Conservation (phyloP, 495 filamentous ascomycete species). For the Penicillium steckii region DNA sequence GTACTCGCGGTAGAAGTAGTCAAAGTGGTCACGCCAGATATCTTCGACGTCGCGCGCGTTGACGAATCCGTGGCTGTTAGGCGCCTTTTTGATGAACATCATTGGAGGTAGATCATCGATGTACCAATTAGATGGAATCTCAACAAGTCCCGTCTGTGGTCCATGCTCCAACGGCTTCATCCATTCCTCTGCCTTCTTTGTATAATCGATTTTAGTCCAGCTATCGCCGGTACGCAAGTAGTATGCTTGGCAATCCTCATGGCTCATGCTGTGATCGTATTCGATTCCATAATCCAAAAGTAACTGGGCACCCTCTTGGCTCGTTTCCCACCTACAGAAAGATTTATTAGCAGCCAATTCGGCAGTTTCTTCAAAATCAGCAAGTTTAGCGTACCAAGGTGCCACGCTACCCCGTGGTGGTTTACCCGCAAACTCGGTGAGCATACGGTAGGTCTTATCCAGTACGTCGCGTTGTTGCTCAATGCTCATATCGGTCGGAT, state of each 20-base stretch:
- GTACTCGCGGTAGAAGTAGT: constrained; percentile 66
- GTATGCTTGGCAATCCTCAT: constrained; percentile 65
- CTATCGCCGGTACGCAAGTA: constrained; percentile 57
- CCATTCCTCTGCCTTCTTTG: constrained; percentile 59
- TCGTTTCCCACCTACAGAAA: constrained; percentile 58
- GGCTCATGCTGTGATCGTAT: constrained; percentile 66
- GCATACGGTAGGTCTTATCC: constrained; percentile 71
- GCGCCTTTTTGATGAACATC: constrained; percentile 61
- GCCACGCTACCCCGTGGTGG: constrained; percentile 68
- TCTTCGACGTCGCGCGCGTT: constrained; percentile 56
- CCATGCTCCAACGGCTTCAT: constrained; percentile 60
- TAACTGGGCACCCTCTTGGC: constrained; percentile 61
- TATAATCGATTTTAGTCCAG: constrained; percentile 62
- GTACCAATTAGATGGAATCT: constrained; percentile 68
- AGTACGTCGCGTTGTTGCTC: constrained; percentile 74
- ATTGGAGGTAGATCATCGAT: constrained; percentile 60
- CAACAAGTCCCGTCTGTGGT: constrained; percentile 54
- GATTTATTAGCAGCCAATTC: background rate
- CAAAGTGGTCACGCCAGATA: constrained; percentile 62
- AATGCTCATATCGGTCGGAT: constrained; percentile 69
- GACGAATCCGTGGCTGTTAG: constrained; percentile 59
- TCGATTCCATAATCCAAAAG: constrained; percentile 68
- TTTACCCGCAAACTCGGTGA: constrained; percentile 73
- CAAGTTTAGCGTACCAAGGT: constrained; percentile 31
- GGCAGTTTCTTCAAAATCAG: background rate